phyloP scores from a whole-genome alignment of 176 grass and related monocot species.

The Oryza nivara region DNA sequence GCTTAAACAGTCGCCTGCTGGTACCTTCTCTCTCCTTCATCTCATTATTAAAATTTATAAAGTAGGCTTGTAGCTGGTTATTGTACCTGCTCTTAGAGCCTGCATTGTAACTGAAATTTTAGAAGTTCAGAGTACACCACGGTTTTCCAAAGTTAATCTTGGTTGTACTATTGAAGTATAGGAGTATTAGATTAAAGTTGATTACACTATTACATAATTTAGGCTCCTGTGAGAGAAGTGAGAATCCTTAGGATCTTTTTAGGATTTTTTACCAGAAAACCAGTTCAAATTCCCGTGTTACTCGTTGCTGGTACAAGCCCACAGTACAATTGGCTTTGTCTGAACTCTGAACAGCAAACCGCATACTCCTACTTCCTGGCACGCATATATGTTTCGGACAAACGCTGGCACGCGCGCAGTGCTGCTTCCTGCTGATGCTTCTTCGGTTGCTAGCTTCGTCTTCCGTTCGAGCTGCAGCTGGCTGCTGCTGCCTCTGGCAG shows the following conservation, averaged over 20 bases:
- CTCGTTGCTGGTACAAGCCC: neutral
- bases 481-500: neutral
- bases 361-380: neutral
- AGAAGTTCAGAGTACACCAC: neutral
- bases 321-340: neutral
- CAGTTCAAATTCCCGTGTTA: neutral
- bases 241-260: neutral
- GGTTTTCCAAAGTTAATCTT: neutral
- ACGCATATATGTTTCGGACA: neutral
- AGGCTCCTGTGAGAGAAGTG: neutral
- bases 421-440: neutral
- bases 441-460: neutral
- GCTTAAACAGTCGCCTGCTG: too few species aligned
- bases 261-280: neutral
- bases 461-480: neutral
- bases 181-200: neutral
- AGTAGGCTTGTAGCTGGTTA: too few species aligned
- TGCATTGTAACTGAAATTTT: neutral
- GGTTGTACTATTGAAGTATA: neutral
- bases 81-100: neutral
- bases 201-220: neutral
- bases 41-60: too few species aligned
- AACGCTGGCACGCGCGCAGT: constrained; percentile 24
- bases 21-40: too few species aligned
- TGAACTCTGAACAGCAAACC: constrained; percentile 27